Conservation (phyloP, 2,329 filamentous ascomycete species). For the Diaporthe citri region DNA sequence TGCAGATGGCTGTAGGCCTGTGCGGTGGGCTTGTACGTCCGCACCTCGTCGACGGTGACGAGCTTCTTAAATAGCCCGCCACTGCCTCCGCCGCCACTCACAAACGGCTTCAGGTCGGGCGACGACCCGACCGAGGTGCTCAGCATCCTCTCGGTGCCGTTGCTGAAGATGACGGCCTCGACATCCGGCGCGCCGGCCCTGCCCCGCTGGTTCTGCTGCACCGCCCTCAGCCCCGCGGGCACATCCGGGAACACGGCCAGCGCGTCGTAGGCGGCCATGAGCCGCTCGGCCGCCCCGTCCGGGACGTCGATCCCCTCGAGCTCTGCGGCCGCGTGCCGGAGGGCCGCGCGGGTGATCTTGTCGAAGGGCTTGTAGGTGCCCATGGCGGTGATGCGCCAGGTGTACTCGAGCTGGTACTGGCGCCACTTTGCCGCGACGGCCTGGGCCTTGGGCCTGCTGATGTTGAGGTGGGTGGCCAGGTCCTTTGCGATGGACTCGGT, state of each 20-base stretch:
- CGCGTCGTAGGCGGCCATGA: conserved; percentile 59
- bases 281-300: conserved; percentile 26
- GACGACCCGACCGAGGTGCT: conserved; percentile 68
- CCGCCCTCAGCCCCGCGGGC: conserved; percentile 71
- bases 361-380: conserved; percentile 57
- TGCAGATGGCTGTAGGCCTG: conserved; percentile 73
- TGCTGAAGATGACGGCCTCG: conserved; percentile 69
- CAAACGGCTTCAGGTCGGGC: conserved; percentile 61
- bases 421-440: conserved; percentile 73
- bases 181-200: conserved; percentile 47
- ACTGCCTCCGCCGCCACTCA: not conserved
- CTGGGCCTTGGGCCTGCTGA: conserved; percentile 62
- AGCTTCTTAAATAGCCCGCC: conserved; percentile 65
- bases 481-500: conserved; percentile 75
- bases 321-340: conserved; percentile 48
- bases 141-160: conserved; percentile 64
- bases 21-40: conserved; percentile 74
- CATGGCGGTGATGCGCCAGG: conserved; percentile 83
- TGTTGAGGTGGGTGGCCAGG: conserved; percentile 68
- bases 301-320: conserved; percentile 56
- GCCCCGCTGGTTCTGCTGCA: conserved; percentile 62
- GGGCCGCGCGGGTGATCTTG: conserved; percentile 22
- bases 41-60: conserved; percentile 71
- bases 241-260: conserved; percentile 67
- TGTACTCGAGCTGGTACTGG: conserved; percentile 81